Base-by-base conservation (phyloP, 179 eudicot genomes). In the Actinidia arguta region DNA sequence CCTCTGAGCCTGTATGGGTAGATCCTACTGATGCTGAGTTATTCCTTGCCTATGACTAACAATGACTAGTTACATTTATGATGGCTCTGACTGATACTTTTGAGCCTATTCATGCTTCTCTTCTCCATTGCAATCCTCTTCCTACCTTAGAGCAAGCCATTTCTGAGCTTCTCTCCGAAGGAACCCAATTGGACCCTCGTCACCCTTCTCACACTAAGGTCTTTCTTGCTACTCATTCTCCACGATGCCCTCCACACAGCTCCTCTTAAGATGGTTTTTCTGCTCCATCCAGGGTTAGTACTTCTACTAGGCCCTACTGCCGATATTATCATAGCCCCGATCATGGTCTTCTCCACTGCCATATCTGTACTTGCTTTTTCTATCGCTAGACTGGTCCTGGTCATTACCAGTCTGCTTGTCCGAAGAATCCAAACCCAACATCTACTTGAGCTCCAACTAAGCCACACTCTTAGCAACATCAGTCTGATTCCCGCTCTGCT, bases 161-260 rank as follows among this genome's bases (percentile, higher is more conserved):
- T 18, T 72, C 17, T n/a, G 36, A 72, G 56, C 76, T 72, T 72
- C 6, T 72, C 11, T 72, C 56, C 13, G 55, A 72, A 14, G 76
- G n/a, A 48, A 72, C 56, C 22, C 36, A 31, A 4, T 16, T 72
- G n/a, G 76, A 7, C 14, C 20, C 76, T n/a, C 11, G 9, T 14
- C 8, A 3, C 1, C 16, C 31, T 20, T 7, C 4, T 6, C 11
- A 6, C 1, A 4, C 18, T 1, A 25, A 70, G 8, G 3, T 18
- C 3, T 52, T 18, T 1, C 50, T 39, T 70, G 74, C 3, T 44
- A 1, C 55, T 47, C 54, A 20, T 46, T 27, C n/a, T 9, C 8
- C 42, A 8, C 16, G 66, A 61, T 9, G 1, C 3, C 11, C 25
- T 61, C 25, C 66, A 61, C 54, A 51, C 8, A 13, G 25, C 27